Evolutionary conservation across 1,139 yeast genomes (phyloP).

Genomic region (Lodderomyces jiufengensis): DNA sequence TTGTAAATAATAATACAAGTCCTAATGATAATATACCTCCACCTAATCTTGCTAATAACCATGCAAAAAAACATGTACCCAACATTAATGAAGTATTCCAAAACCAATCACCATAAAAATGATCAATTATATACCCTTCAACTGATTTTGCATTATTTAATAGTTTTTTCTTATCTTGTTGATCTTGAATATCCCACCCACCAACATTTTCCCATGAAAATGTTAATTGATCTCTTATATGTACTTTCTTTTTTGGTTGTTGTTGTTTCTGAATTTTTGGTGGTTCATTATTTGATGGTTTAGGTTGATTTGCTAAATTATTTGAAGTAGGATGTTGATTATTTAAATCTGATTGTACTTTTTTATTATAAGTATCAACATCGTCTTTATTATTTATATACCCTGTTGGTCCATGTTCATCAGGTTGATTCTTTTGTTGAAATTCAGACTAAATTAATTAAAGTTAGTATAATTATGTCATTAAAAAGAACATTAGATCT

Average conservation of each 20-base stretch:
- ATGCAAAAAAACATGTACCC: conserved; percentile 71
- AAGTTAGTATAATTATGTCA: too few relatives aligned
- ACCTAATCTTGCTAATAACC: conserved; percentile 56
- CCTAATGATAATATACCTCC: conserved; percentile 57
- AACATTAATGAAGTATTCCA: conserved; percentile 61
- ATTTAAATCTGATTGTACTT: conserved; percentile 18
- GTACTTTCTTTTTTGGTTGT: conserved; percentile 15
- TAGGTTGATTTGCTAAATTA: conserved; percentile 6
- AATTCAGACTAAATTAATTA: neutral
- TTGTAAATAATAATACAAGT: conserved; percentile 55
- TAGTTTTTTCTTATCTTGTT: conserved; percentile 24
- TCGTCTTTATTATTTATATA: conserved; percentile 23
- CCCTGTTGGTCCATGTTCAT: neutral
- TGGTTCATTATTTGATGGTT: conserved; percentile 6
- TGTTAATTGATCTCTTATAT: conserved; percentile 30
- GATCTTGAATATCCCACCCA: conserved; percentile 30
- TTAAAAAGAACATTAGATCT: too few relatives aligned
- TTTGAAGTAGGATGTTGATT: conserved; percentile 8
- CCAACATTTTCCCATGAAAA: conserved; percentile 44
- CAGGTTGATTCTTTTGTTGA: neutral
- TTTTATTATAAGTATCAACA: conserved; percentile 29
- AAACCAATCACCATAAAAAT: conserved; percentile 68
- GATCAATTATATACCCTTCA: conserved; percentile 63
- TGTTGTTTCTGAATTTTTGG: conserved; percentile 1
- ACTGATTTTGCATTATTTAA: conserved; percentile 29